Conservation (phyloP, 108 stramenopile genomes). For the Cyclostephanos tholiformis region DNA sequence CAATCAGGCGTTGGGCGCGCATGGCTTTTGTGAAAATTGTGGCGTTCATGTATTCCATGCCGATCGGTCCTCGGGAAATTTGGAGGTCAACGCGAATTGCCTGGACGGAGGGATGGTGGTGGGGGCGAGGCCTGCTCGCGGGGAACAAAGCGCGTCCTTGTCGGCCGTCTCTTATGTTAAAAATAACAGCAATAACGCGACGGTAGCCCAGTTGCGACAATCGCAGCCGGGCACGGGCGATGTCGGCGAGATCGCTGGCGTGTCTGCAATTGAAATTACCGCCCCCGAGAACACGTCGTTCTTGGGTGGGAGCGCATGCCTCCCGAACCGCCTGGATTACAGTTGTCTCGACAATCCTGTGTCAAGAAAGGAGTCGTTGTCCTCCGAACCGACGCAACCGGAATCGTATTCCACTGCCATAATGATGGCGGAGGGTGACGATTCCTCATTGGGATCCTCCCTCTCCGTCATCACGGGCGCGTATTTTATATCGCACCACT, state of each 20-base stretch:
- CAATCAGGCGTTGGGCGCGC: constrained; percentile 53
- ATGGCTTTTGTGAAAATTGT: constrained; percentile 75
- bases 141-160: background rate
- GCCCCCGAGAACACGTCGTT: background rate
- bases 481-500: constrained; percentile 10
- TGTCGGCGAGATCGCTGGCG: background rate
- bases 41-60: constrained; percentile 78
- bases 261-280: constrained; percentile 25
- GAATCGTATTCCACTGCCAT: constrained; percentile 24
- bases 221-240: background rate
- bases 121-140: background rate
- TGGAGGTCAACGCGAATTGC: constrained; percentile 76
- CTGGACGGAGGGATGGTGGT: constrained; percentile 30
- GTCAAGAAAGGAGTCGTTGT: constrained; percentile 25
- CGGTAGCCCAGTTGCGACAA: background rate
- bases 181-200: background rate
- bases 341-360: background rate
- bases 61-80: constrained; percentile 37
- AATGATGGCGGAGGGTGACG: constrained; percentile 35
- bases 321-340: constrained; percentile 30
- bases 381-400: constrained; percentile 29
- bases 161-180: background rate
- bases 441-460: constrained; percentile 43
- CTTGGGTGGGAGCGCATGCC: constrained; percentile 9
- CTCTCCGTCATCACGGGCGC: constrained; percentile 24